These are phyloP conservation scores for Huntiella savannae DNA, from an alignment of 2,329 filamentous ascomycete species.

Conservation along the genomic window DNA sequence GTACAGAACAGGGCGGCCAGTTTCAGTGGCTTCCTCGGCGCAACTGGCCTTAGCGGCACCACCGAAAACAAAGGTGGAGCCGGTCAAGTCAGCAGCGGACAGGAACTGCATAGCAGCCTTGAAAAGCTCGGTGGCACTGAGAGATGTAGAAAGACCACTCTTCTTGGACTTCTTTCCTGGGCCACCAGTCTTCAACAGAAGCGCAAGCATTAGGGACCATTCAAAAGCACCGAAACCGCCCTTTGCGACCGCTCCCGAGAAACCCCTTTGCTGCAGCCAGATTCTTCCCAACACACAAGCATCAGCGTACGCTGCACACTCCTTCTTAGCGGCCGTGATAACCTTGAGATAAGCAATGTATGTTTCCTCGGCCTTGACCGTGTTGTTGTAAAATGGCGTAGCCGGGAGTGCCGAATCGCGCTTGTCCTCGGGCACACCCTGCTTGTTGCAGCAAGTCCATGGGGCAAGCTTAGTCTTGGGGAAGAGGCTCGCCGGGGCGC, in stretches of 20 bases:
- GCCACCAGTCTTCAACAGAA: conserved; percentile 55
- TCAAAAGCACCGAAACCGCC: conserved; percentile 92
- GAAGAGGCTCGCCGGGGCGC: conserved; percentile 51
- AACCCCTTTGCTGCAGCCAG: conserved; percentile 79
- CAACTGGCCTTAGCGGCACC: conserved; percentile 17
- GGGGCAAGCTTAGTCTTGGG: conserved; percentile 51
- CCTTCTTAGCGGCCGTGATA: conserved; percentile 48
- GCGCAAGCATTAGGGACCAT: conserved; percentile 62
- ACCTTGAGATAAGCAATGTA: conserved; percentile 58
- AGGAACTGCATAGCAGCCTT: conserved; percentile 86
- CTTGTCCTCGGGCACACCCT: conserved; percentile 25
- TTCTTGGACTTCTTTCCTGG: conserved; percentile 30
- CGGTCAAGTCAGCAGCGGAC: conserved; percentile 50
- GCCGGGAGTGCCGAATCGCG: conserved; percentile 24
- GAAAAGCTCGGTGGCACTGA: conserved; percentile 86
- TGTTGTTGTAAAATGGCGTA: conserved; percentile 80
- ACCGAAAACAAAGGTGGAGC: conserved; percentile 39
- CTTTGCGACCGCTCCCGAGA: conserved; percentile 45
- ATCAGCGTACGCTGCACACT: conserved; percentile 57
- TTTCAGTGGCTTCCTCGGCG: conserved; percentile 23
- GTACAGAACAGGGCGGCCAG: conserved; percentile 48
- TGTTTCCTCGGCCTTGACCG: conserved; percentile 58
- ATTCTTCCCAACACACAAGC: conserved; percentile 70
- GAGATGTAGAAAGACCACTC: conserved; percentile 51
- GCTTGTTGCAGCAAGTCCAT: conserved; percentile 42